Conservation (phyloP, 2,329 filamentous ascomycete species). For the Sphaerulina vaccinii region DNA sequence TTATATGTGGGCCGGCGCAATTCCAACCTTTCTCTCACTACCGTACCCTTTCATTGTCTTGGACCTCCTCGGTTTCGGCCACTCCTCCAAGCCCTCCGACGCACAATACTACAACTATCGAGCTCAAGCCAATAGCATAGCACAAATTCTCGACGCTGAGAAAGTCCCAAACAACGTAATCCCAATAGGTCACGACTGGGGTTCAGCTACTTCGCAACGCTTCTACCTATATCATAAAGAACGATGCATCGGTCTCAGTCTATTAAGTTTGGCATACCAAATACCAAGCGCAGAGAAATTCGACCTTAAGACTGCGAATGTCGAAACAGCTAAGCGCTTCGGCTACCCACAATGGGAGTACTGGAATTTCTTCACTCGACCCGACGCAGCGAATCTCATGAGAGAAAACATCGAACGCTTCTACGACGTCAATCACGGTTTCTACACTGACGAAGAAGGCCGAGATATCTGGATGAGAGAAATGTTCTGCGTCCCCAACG, state of each 20-base stretch:
- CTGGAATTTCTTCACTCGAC: conserved; percentile 47
- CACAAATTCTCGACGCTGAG: conserved; percentile 45
- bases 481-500: conserved; percentile 41
- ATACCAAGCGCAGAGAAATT: conserved; percentile 35
- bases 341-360: conserved; percentile 46
- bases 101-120: conserved; percentile 39
- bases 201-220: conserved; percentile 42
- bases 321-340: conserved; percentile 34
- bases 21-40: conserved; percentile 28
- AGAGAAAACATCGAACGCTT: conserved; percentile 27
- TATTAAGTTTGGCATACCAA: conserved; percentile 47
- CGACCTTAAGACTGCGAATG: conserved; percentile 41
- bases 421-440: conserved; percentile 31
- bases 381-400: conserved; percentile 26
- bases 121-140: conserved; percentile 40
- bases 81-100: conserved; percentile 45
- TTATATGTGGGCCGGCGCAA: conserved; percentile 45
- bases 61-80: conserved; percentile 43
- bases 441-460: conserved; percentile 27
- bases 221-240: conserved; percentile 46
- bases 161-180: conserved; percentile 21
- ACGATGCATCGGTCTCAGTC: conserved; percentile 43
- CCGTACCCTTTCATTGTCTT: conserved; percentile 38
- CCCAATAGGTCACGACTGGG: conserved; percentile 31
- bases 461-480: conserved; percentile 36